Evolutionary conservation across 228 moss, liverwort and hornwort genomes (phyloP).

Genomic region (Sphagnum fallax): DNA sequence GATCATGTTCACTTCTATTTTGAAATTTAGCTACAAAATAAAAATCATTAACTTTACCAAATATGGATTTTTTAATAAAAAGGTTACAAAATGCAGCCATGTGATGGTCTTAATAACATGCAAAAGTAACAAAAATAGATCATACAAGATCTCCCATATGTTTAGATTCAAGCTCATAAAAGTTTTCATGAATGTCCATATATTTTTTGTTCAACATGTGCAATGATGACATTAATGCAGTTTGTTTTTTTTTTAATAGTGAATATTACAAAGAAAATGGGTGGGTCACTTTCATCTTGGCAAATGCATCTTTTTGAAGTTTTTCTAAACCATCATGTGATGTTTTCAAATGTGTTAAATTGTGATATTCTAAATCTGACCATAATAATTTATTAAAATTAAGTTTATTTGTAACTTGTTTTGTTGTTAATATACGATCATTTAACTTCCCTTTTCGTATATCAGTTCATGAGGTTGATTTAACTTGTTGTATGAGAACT

Average conservation of each 20-base stretch:
- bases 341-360: not conserved
- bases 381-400: not conserved
- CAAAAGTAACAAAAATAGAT: too few species aligned
- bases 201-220: too few species aligned
- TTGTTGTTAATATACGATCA: too few species aligned
- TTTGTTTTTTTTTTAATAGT: not conserved
- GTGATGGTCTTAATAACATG: not conserved
- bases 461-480: not conserved
- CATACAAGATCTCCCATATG: too few species aligned
- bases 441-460: not conserved
- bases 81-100: not conserved
- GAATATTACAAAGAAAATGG: not conserved
- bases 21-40: not conserved
- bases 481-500: not conserved
- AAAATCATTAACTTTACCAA: not conserved
- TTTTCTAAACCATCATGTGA: not conserved
- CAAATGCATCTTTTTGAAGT: not conserved
- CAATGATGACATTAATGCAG: too few species aligned
- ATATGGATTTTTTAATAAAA: not conserved
- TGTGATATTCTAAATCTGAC: not conserved
- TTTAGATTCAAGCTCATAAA: too few species aligned
- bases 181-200: too few species aligned
- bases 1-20: constrained; percentile 1
- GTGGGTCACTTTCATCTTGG: not conserved
- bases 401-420: not conserved